phyloP scores from a whole-genome alignment of 169 alveolate genomes.

The Cryptosporidium ryanae region DNA sequence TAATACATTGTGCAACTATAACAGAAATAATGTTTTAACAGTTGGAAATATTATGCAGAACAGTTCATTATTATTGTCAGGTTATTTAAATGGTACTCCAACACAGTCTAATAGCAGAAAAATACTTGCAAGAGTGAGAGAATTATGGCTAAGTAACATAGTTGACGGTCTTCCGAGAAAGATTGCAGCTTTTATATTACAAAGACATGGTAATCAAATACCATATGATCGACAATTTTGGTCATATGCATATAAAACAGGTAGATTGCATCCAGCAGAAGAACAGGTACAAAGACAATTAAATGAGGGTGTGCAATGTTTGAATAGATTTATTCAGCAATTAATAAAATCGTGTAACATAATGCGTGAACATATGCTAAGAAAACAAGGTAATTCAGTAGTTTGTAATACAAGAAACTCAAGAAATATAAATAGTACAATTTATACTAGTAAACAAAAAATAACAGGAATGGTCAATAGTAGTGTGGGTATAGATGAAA shows the following conservation, averaged over 20 bases:
- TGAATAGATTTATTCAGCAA: conserved; percentile 69
- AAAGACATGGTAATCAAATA: conserved; percentile 71
- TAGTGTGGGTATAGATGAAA: background rate
- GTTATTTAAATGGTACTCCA: conserved; percentile 69
- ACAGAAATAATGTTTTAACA: conserved; percentile 18
- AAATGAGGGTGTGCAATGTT: conserved; percentile 67
- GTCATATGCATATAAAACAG: conserved; percentile 74
- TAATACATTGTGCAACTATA: conserved; percentile 18
- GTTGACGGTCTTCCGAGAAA: conserved; percentile 68
- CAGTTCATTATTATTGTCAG: conserved; percentile 60
- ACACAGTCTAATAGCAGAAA: conserved; percentile 70
- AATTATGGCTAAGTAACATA: conserved; percentile 63
- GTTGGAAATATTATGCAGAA: conserved; percentile 70
- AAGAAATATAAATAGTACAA: background rate
- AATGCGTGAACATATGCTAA: conserved; percentile 61
- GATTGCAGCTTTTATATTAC: conserved; percentile 66
- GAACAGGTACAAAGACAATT: conserved; percentile 73
- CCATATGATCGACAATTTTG: conserved; percentile 75
- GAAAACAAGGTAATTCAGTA: conserved; percentile 40
- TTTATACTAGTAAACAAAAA: background rate
- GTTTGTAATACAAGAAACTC: conserved; percentile 26
- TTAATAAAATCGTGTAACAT: conserved; percentile 55
- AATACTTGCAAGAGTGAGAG: conserved; percentile 71
- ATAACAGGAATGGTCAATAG: background rate
- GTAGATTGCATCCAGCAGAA: conserved; percentile 74